Evolutionary conservation across 208 protist species (phyloP).

Genomic region (Herpetomonas muscarum): DNA sequence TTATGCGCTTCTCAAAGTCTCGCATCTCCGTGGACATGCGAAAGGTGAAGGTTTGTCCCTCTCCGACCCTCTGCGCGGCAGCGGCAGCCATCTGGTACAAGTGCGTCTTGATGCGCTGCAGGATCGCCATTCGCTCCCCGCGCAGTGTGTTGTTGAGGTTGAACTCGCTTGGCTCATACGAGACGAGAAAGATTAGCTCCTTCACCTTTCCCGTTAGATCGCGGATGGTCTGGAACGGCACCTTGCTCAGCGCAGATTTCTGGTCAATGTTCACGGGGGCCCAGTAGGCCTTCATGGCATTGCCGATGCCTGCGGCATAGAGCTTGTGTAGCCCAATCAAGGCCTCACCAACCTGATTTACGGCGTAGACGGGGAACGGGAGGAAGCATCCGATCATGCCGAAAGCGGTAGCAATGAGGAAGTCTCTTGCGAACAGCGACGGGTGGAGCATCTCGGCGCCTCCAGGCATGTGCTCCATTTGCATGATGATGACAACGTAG

Average conservation of each 20-base stretch:
- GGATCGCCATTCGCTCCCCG: conserved; percentile 25
- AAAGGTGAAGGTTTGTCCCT: conserved; percentile 11
- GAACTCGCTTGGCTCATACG: conserved; percentile 46
- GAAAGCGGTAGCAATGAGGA: conserved; percentile 37
- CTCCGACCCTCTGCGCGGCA: conserved; percentile 20
- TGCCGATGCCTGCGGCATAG: conserved; percentile 37
- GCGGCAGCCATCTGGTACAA: conserved; percentile 39
- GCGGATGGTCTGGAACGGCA: conserved; percentile 40
- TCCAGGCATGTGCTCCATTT: conserved; percentile 39
- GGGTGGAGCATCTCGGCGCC: conserved; percentile 25
- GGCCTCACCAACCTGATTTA: conserved; percentile 23
- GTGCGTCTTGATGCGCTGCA: conserved; percentile 29
- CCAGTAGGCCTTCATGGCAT: conserved; percentile 55
- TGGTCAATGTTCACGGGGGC: conserved; percentile 46
- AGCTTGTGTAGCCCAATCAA: conserved; percentile 41
- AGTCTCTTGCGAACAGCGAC: conserved; percentile 28
- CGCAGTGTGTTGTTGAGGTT: conserved; percentile 41
- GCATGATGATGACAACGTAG: conserved; percentile 52
- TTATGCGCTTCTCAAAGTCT: conserved; percentile 29
- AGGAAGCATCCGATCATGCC: conserved; percentile 27
- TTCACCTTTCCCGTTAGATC: conserved; percentile 14
- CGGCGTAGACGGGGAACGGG: conserved; percentile 44
- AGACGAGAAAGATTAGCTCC: conserved; percentile 19
- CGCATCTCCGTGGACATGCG: conserved; percentile 9
- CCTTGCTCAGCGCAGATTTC: conserved; percentile 33